Evolutionary conservation across 805 yeast genomes (phyloP), one percentile per base, ranked within the genome.

Genomic region (Torulaspora indica): DNA sequence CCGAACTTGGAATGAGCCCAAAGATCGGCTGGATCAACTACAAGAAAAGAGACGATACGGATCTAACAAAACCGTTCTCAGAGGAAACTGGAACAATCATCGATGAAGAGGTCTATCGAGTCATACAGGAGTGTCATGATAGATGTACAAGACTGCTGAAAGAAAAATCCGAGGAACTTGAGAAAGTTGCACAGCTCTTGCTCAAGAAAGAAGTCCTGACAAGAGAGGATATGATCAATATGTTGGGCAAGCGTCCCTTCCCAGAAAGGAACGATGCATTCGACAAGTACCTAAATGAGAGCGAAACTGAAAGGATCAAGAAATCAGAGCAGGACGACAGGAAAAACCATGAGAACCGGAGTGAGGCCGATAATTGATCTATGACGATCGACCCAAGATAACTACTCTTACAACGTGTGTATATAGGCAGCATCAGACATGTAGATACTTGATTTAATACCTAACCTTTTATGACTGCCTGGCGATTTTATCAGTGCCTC

Each of bases 211-310:
- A 93, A 66, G 95, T 88, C 12, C 75, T 93, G 22, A 87, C 96
- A 3, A 79, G 98, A 64, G 95, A 87, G 56, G 98, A 93, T 61
- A 88, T 93, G 95, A 81, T 90, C 46, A 74, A 85, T 42, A 63
- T 93, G 42, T 68, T 93, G 38, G 99, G 99, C 9, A 84, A 84
- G 63, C 77, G 99, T 50, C 96, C 96, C 9, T 93, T 84, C 74
- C 83, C 86, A 17, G 96, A 89, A 62, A 81, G 78, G 51, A 89
- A 87, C 58, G 96, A 87, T 55, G 96, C 95, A 4, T 88, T 89
- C 66, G 63, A 61, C 48, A 63, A 64, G 36, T 63, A 61, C 42
- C 49, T 63, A 42, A 61, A 62, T 38, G 58, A 58, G 29, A 47
- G 42, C 14, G 64, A 60, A 33, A 57, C 64, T 4, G 53, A 54